A percentile compares a stretch with the other conserved stretches of the same genome.
Evolutionary conservation across 192 early-diverging fungal species (phyloP).

Genomic region (Backusella morwellensis): DNA sequence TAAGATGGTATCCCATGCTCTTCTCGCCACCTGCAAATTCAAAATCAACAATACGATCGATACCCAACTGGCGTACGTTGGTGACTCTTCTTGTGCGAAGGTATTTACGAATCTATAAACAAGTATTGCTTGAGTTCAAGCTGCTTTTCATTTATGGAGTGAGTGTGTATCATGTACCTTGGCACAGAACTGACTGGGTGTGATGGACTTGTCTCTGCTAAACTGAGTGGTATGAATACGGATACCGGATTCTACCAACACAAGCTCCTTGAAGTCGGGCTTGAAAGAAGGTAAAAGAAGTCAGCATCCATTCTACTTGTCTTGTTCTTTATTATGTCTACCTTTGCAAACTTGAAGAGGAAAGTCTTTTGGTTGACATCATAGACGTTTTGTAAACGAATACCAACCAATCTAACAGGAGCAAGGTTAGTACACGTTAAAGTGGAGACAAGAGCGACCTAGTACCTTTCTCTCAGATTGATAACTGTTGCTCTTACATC

Average conservation of each 20-base stretch:
- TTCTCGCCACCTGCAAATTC: constrained; percentile 78
- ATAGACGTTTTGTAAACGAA: constrained; percentile 95
- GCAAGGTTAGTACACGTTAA: background rate
- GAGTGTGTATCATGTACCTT: constrained; percentile 52
- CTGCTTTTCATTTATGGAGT: background rate
- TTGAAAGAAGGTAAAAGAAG: constrained; percentile 13
- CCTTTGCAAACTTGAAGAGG: constrained; percentile 89
- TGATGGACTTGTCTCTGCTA: constrained; percentile 80
- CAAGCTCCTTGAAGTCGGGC: constrained; percentile 84
- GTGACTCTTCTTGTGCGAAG: constrained; percentile 79
- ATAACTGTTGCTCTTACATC: constrained; percentile 84
- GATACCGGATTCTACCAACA: constrained; percentile 92
- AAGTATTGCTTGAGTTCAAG: background rate
- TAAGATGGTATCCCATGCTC: constrained; percentile 57
- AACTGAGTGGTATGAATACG: constrained; percentile 92
- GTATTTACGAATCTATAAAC: constrained; percentile 80
- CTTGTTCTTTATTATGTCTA: constrained; percentile 1
- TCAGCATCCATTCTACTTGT: background rate
- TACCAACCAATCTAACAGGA: constrained; percentile 62
- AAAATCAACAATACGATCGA: constrained; percentile 92
- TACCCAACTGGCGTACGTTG: constrained; percentile 78
- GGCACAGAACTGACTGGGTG: constrained; percentile 83
- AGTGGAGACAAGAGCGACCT: background rate
- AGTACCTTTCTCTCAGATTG: constrained; percentile 62
- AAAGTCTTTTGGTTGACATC: constrained; percentile 89